phyloP scores from a whole-genome alignment of 108 stramenopile species.

The Nitzschia palea region DNA sequence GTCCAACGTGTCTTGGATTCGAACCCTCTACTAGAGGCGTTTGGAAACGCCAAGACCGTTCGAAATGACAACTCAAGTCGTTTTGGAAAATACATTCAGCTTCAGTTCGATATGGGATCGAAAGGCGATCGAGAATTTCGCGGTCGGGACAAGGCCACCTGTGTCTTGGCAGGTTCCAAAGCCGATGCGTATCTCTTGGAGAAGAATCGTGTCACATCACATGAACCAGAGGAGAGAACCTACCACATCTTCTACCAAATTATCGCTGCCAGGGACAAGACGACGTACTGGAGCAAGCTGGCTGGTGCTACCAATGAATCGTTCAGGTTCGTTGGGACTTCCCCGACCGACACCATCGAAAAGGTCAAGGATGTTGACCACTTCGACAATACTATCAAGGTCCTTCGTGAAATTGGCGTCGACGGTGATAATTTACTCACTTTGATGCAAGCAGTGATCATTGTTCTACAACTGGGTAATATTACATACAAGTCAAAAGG shows the following conservation, averaged over 20 bases:
- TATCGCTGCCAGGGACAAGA: constrained; percentile 74
- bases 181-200: constrained; percentile 93
- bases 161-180: constrained; percentile 70
- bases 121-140: constrained; percentile 44
- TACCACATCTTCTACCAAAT: constrained; percentile 99
- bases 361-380: constrained; percentile 75
- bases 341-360: constrained; percentile 58
- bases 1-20: constrained; percentile 74
- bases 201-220: constrained; percentile 92
- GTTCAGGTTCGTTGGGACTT: constrained; percentile 64
- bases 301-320: constrained; percentile 56
- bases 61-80: constrained; percentile 87
- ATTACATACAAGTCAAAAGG: constrained; percentile 61
- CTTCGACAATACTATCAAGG: constrained; percentile 67
- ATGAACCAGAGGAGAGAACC: constrained; percentile 92
- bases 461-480: constrained; percentile 89
- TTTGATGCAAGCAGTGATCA: constrained; percentile 77
- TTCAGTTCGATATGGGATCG: constrained; percentile 69
- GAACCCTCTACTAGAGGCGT: constrained; percentile 89
- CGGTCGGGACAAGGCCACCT: constrained; percentile 60
- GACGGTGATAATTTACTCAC: constrained; percentile 55
- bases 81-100: constrained; percentile 87
- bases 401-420: constrained; percentile 67
- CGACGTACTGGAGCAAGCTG: constrained; percentile 69
- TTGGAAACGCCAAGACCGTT: constrained; percentile 88